Percentiles rank a stretch among this genome's conserved stretches.
Evolutionary conservation across 495 filamentous ascomycete species (phyloP).

Genomic region (Pyrenopolyporus hunteri): DNA sequence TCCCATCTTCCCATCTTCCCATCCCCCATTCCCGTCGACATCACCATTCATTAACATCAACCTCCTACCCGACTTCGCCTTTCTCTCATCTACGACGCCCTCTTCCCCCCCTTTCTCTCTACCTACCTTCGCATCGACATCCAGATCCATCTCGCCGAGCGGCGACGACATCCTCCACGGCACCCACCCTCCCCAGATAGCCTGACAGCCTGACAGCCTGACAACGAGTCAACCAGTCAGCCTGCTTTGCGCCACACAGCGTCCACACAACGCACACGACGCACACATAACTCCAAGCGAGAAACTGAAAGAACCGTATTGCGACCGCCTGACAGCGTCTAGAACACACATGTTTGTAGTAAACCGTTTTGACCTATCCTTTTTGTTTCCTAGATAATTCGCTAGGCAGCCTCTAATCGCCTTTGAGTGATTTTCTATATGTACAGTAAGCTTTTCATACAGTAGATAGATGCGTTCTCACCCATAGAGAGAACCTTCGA

Average conservation of each 20-base stretch:
- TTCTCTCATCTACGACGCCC: neutral
- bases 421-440: constrained; percentile 32
- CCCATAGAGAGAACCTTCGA: constrained; percentile 12
- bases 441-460: constrained; percentile 44
- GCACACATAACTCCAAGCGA: no score
- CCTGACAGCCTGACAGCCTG: neutral
- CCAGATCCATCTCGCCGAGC: neutral
- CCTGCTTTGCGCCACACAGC: neutral
- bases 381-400: constrained; percentile 25
- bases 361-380: constrained; percentile 17
- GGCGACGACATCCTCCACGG: constrained; percentile 11
- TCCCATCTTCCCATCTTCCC: no score
- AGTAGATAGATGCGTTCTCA: constrained; percentile 26
- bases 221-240: no score
- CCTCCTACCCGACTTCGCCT: constrained; percentile 1
- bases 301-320: neutral
- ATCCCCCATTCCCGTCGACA: neutral
- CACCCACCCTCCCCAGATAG: neutral
- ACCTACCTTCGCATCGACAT: constrained; percentile 11
- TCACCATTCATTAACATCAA: constrained; percentile 5
- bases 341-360: constrained; percentile 16
- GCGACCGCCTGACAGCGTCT: neutral
- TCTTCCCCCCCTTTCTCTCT: neutral
- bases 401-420: constrained; percentile 17
- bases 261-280: constrained; percentile 3